These are phyloP conservation scores for Xylariaceae sp. DNA, from an alignment of 2,329 filamentous ascomycete species.

Conservation along the genomic window DNA sequence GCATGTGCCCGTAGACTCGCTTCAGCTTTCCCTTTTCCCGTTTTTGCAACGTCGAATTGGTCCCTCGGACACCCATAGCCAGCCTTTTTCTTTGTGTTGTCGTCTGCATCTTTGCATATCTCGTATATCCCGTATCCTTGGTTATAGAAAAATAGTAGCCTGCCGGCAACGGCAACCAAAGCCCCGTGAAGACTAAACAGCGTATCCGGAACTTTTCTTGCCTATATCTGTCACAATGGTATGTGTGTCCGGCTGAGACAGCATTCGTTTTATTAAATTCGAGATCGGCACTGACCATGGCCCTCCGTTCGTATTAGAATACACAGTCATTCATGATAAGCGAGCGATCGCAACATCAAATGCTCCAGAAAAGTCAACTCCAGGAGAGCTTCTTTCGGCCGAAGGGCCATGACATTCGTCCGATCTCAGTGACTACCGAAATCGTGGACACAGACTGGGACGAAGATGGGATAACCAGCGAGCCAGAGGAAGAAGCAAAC, in stretches of 20 bases:
- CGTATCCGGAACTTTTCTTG: slow-evolving; percentile 16
- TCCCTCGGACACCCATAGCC: slow-evolving; percentile 27
- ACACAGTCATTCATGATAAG: slow-evolving; percentile 25
- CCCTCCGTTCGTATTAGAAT: slow-evolving; percentile 20
- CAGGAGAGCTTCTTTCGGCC: slow-evolving; percentile 62
- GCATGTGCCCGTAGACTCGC: slow-evolving; percentile 26
- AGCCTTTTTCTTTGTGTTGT: slow-evolving; percentile 26
- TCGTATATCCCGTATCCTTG: slow-evolving; percentile 26
- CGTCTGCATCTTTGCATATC: slow-evolving; percentile 24
- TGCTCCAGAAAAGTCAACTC: slow-evolving; percentile 49
- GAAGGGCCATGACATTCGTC: slow-evolving; percentile 54
- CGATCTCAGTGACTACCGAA: slow-evolving; percentile 70
- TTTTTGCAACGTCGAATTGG: slow-evolving; percentile 32
- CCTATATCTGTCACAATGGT: slow-evolving; percentile 20
- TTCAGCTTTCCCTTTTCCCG: slow-evolving; percentile 25
- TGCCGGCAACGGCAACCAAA: slow-evolving; percentile 33
- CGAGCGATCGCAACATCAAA: slow-evolving; percentile 44
- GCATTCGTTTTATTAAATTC: too few species aligned
- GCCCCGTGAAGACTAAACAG: background rate
- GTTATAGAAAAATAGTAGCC: slow-evolving; percentile 27
- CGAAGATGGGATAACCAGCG: slow-evolving; percentile 60
- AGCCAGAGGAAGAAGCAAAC: slow-evolving; percentile 56
- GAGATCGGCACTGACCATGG: slow-evolving; percentile 13
- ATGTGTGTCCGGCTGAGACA: background rate
- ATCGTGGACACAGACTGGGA: slow-evolving; percentile 75